Percentiles rank a stretch among this genome's conserved stretches.
These are phyloP conservation scores for Microcyclosporella mali DNA, from an alignment of 2,329 filamentous ascomycete genomes.

Conservation along the genomic window DNA sequence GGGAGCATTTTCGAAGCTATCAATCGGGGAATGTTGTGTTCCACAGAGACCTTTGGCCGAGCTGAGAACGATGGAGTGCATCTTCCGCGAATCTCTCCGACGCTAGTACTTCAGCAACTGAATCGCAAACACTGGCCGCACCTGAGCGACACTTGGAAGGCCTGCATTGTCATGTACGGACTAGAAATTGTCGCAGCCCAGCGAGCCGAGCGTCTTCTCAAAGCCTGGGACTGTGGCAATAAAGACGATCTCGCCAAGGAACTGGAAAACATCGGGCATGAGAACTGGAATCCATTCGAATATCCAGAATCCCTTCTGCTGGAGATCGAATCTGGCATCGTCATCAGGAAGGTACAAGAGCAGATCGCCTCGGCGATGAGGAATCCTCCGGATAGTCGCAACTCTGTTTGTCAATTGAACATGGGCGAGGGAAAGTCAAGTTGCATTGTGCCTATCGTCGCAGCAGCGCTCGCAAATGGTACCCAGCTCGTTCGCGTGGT, in stretches of 20 bases:
- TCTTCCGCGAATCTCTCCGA: slow-evolving; percentile 1
- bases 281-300: slow-evolving; percentile 49
- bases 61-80: too few relatives aligned
- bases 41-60: too few relatives aligned
- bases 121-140: neutral
- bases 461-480: slow-evolving; percentile 37
- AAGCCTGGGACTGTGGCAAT: slow-evolving; percentile 4
- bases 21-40: too few relatives aligned
- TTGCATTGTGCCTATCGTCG: slow-evolving; percentile 61
- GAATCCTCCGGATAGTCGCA: slow-evolving; percentile 30
- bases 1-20: too few relatives aligned
- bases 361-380: slow-evolving; percentile 58
- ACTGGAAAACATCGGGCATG: slow-evolving; percentile 45
- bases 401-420: slow-evolving; percentile 58
- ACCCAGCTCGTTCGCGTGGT: slow-evolving; percentile 47
- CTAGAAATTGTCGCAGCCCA: slow-evolving; percentile 42
- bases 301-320: slow-evolving; percentile 59
- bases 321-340: slow-evolving; percentile 58
- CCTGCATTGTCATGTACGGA: slow-evolving; percentile 39
- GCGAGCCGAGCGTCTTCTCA: slow-evolving; percentile 38
- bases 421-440: slow-evolving; percentile 69
- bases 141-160: slow-evolving; percentile 5
- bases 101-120: slow-evolving; percentile 3
- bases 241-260: slow-evolving; percentile 37
- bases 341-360: slow-evolving; percentile 56